These are phyloP conservation scores for Diaporthe sp. DNA, from an alignment of 2,329 filamentous ascomycete genomes.

Conservation along the genomic window DNA sequence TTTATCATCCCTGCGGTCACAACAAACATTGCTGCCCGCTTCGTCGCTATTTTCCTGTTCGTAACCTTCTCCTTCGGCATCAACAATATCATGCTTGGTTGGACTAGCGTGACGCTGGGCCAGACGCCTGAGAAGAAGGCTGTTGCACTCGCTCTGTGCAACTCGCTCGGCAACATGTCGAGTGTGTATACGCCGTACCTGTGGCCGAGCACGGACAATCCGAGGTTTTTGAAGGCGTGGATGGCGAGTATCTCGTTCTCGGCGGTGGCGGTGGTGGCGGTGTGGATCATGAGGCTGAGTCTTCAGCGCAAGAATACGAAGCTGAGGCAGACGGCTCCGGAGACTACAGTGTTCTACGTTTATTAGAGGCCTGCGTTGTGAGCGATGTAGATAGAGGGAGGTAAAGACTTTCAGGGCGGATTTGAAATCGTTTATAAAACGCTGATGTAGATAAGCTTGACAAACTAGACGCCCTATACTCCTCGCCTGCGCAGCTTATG, in stretches of 20 bases:
- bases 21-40: conserved; percentile 47
- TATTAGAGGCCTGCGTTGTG: not conserved
- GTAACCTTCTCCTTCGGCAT: conserved; percentile 55
- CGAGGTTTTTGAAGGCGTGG: conserved; percentile 44
- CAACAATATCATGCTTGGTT: conserved; percentile 61
- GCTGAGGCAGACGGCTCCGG: conserved; percentile 16
- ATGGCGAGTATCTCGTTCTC: conserved; percentile 27
- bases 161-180: conserved; percentile 52
- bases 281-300: conserved; percentile 3
- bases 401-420: not conserved
- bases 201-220: conserved; percentile 52
- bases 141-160: conserved; percentile 57
- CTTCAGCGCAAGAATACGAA: conserved; percentile 19
- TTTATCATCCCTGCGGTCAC: conserved; percentile 50
- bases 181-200: conserved; percentile 58
- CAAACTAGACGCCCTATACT: not conserved
- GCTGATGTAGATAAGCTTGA: not conserved
- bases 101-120: conserved; percentile 56
- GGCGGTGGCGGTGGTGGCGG: conserved; percentile 1
- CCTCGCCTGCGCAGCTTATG: no score
- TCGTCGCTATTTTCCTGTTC: conserved; percentile 55
- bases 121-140: conserved; percentile 64
- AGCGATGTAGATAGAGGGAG: not conserved
- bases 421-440: not conserved
- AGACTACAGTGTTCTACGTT: conserved; percentile 14